Evolutionary conservation across 2,329 filamentous ascomycete species (phyloP).

Genomic region (Microcera coccophila): DNA sequence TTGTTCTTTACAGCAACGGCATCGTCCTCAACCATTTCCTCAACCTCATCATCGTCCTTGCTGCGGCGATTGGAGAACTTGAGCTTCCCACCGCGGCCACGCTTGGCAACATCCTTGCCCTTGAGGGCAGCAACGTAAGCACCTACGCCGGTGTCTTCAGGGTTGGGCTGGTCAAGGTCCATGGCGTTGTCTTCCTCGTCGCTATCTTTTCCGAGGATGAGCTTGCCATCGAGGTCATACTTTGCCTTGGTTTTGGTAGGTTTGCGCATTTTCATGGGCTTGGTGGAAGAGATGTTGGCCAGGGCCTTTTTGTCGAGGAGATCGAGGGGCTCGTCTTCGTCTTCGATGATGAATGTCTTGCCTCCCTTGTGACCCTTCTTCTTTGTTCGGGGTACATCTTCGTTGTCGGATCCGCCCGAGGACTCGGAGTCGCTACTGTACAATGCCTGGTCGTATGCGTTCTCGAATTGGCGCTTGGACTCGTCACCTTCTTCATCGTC

Average conservation of each 20-base stretch:
- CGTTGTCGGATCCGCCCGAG: conserved; percentile 49
- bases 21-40: conserved; percentile 52
- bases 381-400: conserved; percentile 47
- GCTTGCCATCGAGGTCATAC: conserved; percentile 73
- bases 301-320: conserved; percentile 84
- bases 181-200: conserved; percentile 55
- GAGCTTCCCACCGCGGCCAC: conserved; percentile 63
- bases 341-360: conserved; percentile 85
- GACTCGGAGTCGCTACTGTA: conserved; percentile 70
- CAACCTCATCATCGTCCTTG: conserved; percentile 42
- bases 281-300: conserved; percentile 88
- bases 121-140: conserved; percentile 68
- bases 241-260: conserved; percentile 59
- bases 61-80: conserved; percentile 65
- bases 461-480: conserved; percentile 66
- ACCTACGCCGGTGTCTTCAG: conserved; percentile 55
- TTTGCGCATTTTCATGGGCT: conserved; percentile 63
- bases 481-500: conserved; percentile 50
- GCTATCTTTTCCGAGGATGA: conserved; percentile 63
- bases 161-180: conserved; percentile 61
- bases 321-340: conserved; percentile 92
- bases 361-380: conserved; percentile 56
- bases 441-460: conserved; percentile 92
- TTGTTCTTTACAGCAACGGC: conserved; percentile 51
- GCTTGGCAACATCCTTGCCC: conserved; percentile 61